phyloP scores from a whole-genome alignment of 352 stramenopile species.

The Phytophthora brassicae region DNA sequence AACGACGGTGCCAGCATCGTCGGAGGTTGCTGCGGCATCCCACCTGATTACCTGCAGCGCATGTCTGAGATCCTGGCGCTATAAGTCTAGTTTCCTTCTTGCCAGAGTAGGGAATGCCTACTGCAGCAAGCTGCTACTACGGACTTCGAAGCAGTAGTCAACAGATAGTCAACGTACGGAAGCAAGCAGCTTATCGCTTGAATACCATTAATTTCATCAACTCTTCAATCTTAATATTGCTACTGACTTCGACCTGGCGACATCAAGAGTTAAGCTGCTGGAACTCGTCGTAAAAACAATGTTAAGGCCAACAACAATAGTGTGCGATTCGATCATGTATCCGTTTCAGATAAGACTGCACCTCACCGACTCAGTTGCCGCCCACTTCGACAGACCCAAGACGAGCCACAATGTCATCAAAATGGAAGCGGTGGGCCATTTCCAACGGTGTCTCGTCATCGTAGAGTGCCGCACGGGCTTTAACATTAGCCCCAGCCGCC shows the following conservation, averaged over 20 bases:
- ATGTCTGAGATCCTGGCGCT: slow-evolving; percentile 30
- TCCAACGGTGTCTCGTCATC: slow-evolving; percentile 64
- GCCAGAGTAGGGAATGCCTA: too few species aligned
- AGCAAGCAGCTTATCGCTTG: neutral
- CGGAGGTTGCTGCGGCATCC: slow-evolving; percentile 89
- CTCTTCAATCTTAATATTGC: neutral
- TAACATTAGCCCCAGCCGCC: slow-evolving; percentile 39
- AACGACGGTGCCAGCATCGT: slow-evolving; percentile 72
- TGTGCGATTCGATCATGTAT: too few species aligned
- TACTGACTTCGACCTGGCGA: neutral
- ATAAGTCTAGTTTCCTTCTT: neutral
- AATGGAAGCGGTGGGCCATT: slow-evolving; percentile 58
- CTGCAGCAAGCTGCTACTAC: too few species aligned
- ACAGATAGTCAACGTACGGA: neutral
- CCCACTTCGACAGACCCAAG: slow-evolving; percentile 20
- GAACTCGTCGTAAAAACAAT: too few species aligned
- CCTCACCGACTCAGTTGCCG: slow-evolving; percentile 34
- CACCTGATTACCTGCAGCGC: slow-evolving; percentile 73
- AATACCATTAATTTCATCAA: neutral
- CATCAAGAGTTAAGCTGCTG: slow-evolving; percentile 48
- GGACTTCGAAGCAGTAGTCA: neutral
- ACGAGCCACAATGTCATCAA: slow-evolving; percentile 41
- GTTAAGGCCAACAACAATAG: too few species aligned
- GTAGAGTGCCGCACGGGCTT: slow-evolving; percentile 48
- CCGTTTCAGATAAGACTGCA: slow-evolving; percentile 59